These are phyloP conservation scores for Circinella minor DNA, from an alignment of 371 early-diverging fungal genomes.

Conservation along the genomic window DNA sequence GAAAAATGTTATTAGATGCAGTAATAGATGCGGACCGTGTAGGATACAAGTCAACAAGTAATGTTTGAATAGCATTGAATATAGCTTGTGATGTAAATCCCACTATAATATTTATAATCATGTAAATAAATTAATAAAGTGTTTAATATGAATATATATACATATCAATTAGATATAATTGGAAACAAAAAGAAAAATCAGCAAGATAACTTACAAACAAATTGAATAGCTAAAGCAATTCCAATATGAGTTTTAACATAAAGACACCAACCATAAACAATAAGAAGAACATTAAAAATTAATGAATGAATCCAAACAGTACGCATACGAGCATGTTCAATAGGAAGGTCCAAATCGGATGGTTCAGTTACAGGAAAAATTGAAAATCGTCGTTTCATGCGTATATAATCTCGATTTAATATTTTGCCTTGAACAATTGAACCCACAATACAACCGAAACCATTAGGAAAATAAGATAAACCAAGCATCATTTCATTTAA, in stretches of 20 bases:
- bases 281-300: constrained; percentile 32
- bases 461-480: constrained; percentile 26
- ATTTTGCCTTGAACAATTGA: constrained; percentile 27
- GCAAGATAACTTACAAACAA: constrained; percentile 32
- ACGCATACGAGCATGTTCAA: constrained; percentile 42
- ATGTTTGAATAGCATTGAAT: constrained; percentile 40
- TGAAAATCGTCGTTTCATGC: constrained; percentile 10
- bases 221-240: constrained; percentile 29
- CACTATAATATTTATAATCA: constrained; percentile 20
- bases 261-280: constrained; percentile 46
- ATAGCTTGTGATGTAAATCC: constrained; percentile 35
- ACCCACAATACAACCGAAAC: constrained; percentile 26
- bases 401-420: constrained; percentile 27
- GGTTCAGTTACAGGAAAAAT: constrained; percentile 3
- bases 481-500: constrained; percentile 26
- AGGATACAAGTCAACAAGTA: constrained; percentile 50
- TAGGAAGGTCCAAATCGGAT: constrained; percentile 27
- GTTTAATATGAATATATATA: too few relatives aligned
- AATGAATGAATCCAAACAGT: constrained; percentile 41
- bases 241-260: constrained; percentile 35
- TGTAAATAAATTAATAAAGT: too few relatives aligned
- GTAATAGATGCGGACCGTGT: constrained; percentile 42
- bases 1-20: constrained; percentile 45
- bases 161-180: too few relatives aligned
- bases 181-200: too few relatives aligned